Conservation (phyloP, 2,329 filamentous ascomycete species). For the Penicillium sp. region DNA sequence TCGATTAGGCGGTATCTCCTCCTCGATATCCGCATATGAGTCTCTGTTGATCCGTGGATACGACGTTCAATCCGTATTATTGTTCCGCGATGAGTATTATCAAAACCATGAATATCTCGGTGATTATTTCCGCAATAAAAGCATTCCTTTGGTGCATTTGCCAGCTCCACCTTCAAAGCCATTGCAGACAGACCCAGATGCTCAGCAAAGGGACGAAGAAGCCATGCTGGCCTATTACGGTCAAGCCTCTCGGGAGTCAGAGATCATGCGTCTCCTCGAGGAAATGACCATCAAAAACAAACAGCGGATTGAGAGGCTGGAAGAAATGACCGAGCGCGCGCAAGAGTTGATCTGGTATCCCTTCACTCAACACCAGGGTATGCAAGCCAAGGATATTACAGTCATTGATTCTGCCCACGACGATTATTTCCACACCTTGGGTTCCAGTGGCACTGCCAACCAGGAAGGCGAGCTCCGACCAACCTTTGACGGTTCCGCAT, state of each 20-base stretch:
- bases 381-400: constrained; percentile 63
- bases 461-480: constrained; percentile 52
- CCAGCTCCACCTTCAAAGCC: constrained; percentile 58
- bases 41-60: constrained; percentile 76
- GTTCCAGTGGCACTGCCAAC: constrained; percentile 22
- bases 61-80: constrained; percentile 67
- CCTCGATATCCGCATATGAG: constrained; percentile 78
- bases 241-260: constrained; percentile 40
- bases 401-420: constrained; percentile 79
- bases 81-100: constrained; percentile 68
- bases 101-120: constrained; percentile 67
- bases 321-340: constrained; percentile 63
- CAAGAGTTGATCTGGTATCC: constrained; percentile 76
- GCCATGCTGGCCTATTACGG: constrained; percentile 67
- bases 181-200: constrained; percentile 24
- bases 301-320: constrained; percentile 58
- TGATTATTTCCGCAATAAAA: constrained; percentile 64
- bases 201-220: constrained; percentile 51
- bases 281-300: constrained; percentile 56
- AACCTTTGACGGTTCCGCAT: constrained; percentile 80
- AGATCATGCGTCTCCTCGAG: constrained; percentile 50
- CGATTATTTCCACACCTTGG: constrained; percentile 71
- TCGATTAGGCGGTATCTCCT: constrained; percentile 74
- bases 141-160: constrained; percentile 58
- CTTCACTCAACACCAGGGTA: constrained; percentile 74